Conservation (phyloP, 2,329 filamentous ascomycete species). For the Sarocladiaceae sp. region DNA sequence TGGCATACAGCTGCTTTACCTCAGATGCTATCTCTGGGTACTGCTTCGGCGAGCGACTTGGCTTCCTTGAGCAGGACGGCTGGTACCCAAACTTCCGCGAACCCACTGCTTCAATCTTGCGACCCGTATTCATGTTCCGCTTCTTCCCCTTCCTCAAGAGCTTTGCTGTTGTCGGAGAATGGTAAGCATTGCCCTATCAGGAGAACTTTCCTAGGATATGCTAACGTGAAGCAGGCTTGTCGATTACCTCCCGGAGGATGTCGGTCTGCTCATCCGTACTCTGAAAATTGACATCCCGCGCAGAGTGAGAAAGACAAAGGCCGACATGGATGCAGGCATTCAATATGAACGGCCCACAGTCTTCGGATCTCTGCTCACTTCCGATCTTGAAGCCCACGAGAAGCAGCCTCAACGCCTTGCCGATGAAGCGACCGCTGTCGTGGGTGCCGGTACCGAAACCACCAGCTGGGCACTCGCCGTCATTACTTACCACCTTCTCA, state of each 20-base stretch:
- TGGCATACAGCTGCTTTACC: slow-evolving; percentile 34
- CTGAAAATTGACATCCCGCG: slow-evolving; percentile 14
- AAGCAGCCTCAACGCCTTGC: slow-evolving; percentile 24
- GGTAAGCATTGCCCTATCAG: neutral
- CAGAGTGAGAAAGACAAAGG: slow-evolving; percentile 11
- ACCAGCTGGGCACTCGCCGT: slow-evolving; percentile 23
- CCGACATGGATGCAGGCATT: slow-evolving; percentile 11
- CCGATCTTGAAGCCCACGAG: slow-evolving; percentile 31
- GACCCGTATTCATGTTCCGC: slow-evolving; percentile 23
- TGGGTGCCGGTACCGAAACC: slow-evolving; percentile 32
- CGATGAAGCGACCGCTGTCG: slow-evolving; percentile 29
- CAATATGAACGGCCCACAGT: slow-evolving; percentile 13
- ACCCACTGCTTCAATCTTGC: slow-evolving; percentile 22
- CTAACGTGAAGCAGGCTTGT: slow-evolving; percentile 10
- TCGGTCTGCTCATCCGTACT: slow-evolving; percentile 13
- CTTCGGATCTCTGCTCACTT: slow-evolving; percentile 20
- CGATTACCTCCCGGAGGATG: slow-evolving; percentile 12
- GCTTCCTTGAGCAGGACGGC: slow-evolving; percentile 25
- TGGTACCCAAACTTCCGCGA: slow-evolving; percentile 32
- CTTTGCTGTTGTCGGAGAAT: slow-evolving; percentile 1
- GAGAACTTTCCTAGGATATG: neutral
- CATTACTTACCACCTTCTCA: slow-evolving; percentile 31
- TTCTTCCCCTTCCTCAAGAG: slow-evolving; percentile 13
- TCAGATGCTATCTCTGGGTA: slow-evolving; percentile 34
- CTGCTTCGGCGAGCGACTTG: slow-evolving; percentile 32